Evolutionary conservation across 805 yeast genomes (phyloP), one percentile per base, ranked within the genome.

Genomic region (Zygoascus ofunaensis): DNA sequence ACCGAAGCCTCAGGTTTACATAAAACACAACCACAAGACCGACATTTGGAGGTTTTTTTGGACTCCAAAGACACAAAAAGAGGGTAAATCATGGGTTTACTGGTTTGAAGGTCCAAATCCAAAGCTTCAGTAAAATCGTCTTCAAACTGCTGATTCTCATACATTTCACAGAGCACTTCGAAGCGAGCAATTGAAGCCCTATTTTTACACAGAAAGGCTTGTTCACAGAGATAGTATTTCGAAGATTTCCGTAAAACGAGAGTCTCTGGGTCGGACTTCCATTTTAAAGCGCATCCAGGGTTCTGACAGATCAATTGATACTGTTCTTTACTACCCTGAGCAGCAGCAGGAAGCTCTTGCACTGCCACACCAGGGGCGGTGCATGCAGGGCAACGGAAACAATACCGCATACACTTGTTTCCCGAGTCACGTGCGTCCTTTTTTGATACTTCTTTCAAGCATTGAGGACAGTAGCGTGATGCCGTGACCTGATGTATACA

Each of bases 321-420:
- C 21, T 23, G 23, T 10, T 40, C 28, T 5, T 20, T 26, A 23
- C 17, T 32, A 2, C 30, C 52, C 14, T 37, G 43, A 30, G 33
- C 42, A 3, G 33, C 47, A 10, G 39, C 44, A 12, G 14, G 34
- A 1, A 36, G n/a, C 1, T 15, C 28, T 3, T 48, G 53, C 30
- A 26, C 30, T 26, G 30, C 30, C 2, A 44, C 33, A 17, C 50
- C 47, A 36, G 52, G 40, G 24, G 59, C 45, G 8, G 32, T 14
- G 51, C 70, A 65, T 3, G 35, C 28, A 3, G 68, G 68, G 40
- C 70, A 65, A 39, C 43, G 51, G 15, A 64, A 43, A 46, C 70
- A 65, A 50, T 59, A 60, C 21, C 69, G 52, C 32, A 55, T 47
- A 42, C 70, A 65, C 30, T 45, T 39, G 46, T 59, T 59, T 17